Evolutionary conservation across 2,329 filamentous ascomycete species (phyloP), one percentile per base, ranked within the genome.

Genomic region (Neonectria hederae): DNA sequence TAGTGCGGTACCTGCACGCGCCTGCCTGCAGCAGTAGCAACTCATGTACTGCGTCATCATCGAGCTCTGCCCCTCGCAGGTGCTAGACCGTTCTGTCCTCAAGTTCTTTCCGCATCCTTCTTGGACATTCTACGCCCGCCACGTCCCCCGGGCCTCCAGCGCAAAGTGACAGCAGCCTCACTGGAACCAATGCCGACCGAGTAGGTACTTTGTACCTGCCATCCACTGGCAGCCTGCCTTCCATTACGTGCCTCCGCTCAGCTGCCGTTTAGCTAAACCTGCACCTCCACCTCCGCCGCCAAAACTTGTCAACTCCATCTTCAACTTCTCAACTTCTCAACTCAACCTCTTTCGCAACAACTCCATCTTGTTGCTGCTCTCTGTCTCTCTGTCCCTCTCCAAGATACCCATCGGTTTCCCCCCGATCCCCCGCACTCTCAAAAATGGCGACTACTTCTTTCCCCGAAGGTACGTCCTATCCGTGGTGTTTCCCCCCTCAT

Each of bases 21-120:
- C 17, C 1, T 13, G 11, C n/a, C 13, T 19, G 4, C 11, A 11
- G 17, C 14, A 2, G 35, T 38, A n/a, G 21, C 4, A 6, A 5
- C 11, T 2, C 43, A 42, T 28, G 62, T 70, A 69, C 66, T 22
- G 45, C 42, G 11, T 53, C 45, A 62, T 53, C 59, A 28, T 46
- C 13, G 35, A 26, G 24, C 17, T 43, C 56, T 62, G 59, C 53
- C 56, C 64, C 49, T 62, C 32, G 52, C 46, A 49, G 26, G 22
- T 35, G 52, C 57, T 49, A 65, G 67, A 65, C 69, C 67, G 68
- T 69, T 71, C 68, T 64, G 54, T 42, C 65, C 63, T 45, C 45
- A 58, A 40, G 43, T 30, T 80, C 78, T 79, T 80, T 80, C 72
- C 72, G 76, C 77, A 56, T 54, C 62, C 62, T 82, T 82, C 80